Evolutionary conservation across 805 yeast genomes (phyloP).

Genomic region (Candida xiaguanensis): DNA sequence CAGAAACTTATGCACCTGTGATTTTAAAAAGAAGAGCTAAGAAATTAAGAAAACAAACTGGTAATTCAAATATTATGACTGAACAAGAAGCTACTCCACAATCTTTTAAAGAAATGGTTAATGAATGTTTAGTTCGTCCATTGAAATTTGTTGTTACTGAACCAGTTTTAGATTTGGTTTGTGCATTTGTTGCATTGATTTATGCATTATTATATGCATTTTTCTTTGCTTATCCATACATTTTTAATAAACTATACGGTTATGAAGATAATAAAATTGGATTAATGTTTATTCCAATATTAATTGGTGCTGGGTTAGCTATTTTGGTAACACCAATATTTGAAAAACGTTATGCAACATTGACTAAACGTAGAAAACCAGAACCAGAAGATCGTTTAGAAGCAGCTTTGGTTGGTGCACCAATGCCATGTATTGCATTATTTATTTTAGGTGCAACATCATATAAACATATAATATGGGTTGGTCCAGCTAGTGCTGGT

Average conservation of each 20-base stretch:
- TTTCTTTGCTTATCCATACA: constrained; percentile 93
- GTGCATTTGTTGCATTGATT: constrained; percentile 82
- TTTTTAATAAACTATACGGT: constrained; percentile 72
- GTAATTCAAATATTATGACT: constrained; percentile 81
- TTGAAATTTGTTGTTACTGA: constrained; percentile 72
- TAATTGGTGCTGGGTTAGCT: constrained; percentile 81
- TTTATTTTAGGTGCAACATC: constrained; percentile 82
- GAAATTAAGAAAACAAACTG: constrained; percentile 70
- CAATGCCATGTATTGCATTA: constrained; percentile 75
- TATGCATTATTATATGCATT: constrained; percentile 89
- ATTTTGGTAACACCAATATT: constrained; percentile 69
- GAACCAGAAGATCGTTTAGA: constrained; percentile 76
- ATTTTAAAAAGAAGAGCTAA: constrained; percentile 65
- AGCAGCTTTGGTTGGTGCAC: constrained; percentile 81
- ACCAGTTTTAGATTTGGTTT: constrained; percentile 80
- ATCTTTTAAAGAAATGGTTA: constrained; percentile 62
- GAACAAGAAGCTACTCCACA: constrained; percentile 86
- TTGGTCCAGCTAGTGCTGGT: constrained; percentile 59
- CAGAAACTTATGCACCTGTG: constrained; percentile 91
- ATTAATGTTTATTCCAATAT: constrained; percentile 83
- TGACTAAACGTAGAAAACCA: constrained; percentile 54
- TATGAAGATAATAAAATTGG: constrained; percentile 78
- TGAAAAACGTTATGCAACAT: constrained; percentile 56
- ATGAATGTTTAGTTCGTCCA: constrained; percentile 76
- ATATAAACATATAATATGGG: constrained; percentile 62